Evolutionary conservation across 208 protist genomes (phyloP), one percentile per base, ranked within the genome.

Genomic region (Trypanosoma cruzi): DNA sequence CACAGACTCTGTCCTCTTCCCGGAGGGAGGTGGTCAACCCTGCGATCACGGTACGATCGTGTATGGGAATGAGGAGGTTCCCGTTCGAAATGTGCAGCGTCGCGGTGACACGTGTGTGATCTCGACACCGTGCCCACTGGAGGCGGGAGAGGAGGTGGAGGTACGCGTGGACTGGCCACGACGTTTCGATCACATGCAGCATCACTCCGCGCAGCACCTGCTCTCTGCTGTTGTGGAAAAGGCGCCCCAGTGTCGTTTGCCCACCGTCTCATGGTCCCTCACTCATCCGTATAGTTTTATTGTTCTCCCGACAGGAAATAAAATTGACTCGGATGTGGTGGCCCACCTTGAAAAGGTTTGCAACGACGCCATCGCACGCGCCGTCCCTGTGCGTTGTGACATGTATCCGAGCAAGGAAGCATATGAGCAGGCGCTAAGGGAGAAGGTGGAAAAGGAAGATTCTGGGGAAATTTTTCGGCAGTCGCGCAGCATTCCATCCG

Each of bases 151-250:
- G 11, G 32, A 55, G 16, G 89, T 97, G 32, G 22, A 73, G 16
- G 64, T 96, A 54, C 58, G 64, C 3, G 83, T 97, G 13, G 84
- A 97, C 62, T 95, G 89, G 88, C 54, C 34, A 0, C 88, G 92
- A 6, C 88, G 94, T 6, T 58, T 89, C 0, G 92, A 98, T 48
- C 92, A 98, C 84, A 96, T 95, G 88, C 92, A 98, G 79, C 92
- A 97, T 55, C 94, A 98, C 85, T 93, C 90, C 10, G 91, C 80
- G 0, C 94, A 98, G 69, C 94, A 98, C 64, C 58, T 98, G 10
- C 80, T 98, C 37, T 86, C 80, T 0, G 88, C 92, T 5, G 64
- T 97, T 0, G 80, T 96, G 31, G 81, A 92, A 53, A 66, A 71
- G 8, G 4, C 40, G 8, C 65, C 82, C 36, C 81, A 82, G 37